Base-by-base conservation (phyloP, 2,329 filamentous ascomycete species). In the Sporothrix pallida region DNA sequence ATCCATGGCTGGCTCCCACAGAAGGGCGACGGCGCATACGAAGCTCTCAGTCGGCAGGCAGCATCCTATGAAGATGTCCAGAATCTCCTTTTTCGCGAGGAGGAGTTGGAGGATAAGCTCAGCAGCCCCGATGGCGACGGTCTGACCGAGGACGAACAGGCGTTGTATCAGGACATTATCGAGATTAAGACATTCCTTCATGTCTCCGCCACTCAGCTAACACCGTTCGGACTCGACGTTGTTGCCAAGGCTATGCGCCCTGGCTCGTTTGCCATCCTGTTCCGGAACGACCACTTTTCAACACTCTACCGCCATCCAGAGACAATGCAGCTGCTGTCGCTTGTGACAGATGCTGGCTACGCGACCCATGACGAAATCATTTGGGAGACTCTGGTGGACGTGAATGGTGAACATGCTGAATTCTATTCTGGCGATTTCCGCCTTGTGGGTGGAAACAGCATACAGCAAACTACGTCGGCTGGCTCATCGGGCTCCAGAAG, bases 231-330 rank as follows among this genome's bases (percentile, higher is more conserved):
- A 0, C 86, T 99, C 2, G 88, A 92, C 54, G 88, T 92, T 1
- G 90, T 98, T 54, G 87, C 87, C 0, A 88, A 89, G 70, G 90
- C 88, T 6, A 87, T 98, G 73, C 84, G 87, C 13, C 91, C 94
- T 0, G 95, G 94, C 1, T 90, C 92, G 0, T 89, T 98, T 75
- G 93, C 93, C 0, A 98, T 99, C 69, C 83, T 99, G 1, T 99
- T 99, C 84, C 90, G 96, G 37, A 99, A 99, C 78, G 95, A 99
- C 79, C 96, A 99, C 80, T 99, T 99, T 79, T 94, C 94, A 58
- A 98, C 95, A 0, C 82, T 99, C 0, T 97, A 97, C 82, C 93
- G 95, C 75, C 94, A 98, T 78, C 94, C 95, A 0, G 85, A 90
- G 62, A 93, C 91, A 0, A 86, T 89, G 56, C 88, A 93, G 76